Conservation (phyloP, 768 basidiomycete genomes). For the Boletus rubescentipes region DNA sequence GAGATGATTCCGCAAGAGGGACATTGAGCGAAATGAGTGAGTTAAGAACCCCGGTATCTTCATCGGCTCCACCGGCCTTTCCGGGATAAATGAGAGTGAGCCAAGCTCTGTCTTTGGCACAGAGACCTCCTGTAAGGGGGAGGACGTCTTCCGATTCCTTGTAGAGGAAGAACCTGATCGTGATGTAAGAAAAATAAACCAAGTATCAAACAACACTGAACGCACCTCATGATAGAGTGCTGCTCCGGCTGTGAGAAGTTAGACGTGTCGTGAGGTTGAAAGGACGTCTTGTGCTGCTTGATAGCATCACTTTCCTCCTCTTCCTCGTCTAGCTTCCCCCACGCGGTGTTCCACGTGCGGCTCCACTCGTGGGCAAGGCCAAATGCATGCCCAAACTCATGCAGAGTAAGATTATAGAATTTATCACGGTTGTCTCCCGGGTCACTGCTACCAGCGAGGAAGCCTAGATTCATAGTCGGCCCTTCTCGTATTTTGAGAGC, state of each 20-base stretch:
- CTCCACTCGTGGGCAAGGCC: background rate
- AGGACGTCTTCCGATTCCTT: too few relatives aligned
- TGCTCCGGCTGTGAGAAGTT: too few relatives aligned
- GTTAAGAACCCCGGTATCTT: background rate
- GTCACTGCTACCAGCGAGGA: too few relatives aligned
- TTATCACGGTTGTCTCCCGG: accelerated
- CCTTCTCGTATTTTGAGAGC: background rate
- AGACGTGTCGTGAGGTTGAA: too few relatives aligned
- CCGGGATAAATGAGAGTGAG: background rate
- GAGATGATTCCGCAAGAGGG: background rate
- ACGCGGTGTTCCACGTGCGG: too few relatives aligned
- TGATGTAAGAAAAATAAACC: background rate
- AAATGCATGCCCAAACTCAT: background rate
- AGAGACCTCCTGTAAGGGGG: background rate
- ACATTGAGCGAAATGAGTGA: background rate
- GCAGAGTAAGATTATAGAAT: background rate
- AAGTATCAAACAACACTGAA: background rate
- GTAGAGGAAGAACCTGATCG: background rate
- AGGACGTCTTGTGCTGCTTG: too few relatives aligned
- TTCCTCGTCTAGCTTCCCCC: too few relatives aligned
- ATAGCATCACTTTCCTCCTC: too few relatives aligned
- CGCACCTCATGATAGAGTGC: background rate
- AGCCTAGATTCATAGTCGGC: background rate
- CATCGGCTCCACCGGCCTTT: background rate
- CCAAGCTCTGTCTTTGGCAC: background rate